Conservation (phyloP, 129 eudicot species). For the Daucus carota region DNA sequence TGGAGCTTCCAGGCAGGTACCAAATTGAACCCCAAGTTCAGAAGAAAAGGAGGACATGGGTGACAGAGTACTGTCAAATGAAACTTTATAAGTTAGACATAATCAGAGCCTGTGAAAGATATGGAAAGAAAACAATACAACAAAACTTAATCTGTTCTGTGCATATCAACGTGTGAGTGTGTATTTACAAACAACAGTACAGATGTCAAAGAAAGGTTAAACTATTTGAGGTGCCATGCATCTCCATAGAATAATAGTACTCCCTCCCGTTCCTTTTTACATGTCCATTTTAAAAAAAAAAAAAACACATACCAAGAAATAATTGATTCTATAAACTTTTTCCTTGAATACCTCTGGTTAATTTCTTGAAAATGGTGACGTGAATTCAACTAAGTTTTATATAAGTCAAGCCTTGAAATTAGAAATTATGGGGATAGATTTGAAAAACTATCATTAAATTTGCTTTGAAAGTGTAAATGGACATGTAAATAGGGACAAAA, state of each 20-base stretch:
- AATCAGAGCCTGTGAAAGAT: constrained; percentile 2
- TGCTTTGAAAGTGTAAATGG: no score
- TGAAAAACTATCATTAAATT: no score
- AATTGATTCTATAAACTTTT: no score
- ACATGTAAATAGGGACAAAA: no score
- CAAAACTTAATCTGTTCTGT: constrained; percentile 4
- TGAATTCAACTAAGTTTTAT: no score
- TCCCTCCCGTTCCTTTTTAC: no score
- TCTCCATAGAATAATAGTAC: not conserved
- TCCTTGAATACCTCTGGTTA: no score
- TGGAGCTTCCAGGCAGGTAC: constrained; percentile 86
- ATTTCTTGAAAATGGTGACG: no score
- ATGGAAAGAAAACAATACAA: not conserved
- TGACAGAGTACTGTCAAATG: constrained; percentile 61
- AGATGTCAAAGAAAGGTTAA: not conserved
- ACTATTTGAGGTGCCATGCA: not conserved
- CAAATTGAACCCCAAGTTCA: constrained; percentile 87
- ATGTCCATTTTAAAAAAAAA: no score
- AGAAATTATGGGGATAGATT: no score
- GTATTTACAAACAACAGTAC: not conserved
- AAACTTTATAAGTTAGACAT: not conserved
- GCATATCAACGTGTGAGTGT: not conserved
- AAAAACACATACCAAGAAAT: no score
- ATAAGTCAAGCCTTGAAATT: no score
- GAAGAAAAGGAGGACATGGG: constrained; percentile 90